Conservation (phyloP, 805 yeast species). For the Wickerhamomyces ciferrii region DNA sequence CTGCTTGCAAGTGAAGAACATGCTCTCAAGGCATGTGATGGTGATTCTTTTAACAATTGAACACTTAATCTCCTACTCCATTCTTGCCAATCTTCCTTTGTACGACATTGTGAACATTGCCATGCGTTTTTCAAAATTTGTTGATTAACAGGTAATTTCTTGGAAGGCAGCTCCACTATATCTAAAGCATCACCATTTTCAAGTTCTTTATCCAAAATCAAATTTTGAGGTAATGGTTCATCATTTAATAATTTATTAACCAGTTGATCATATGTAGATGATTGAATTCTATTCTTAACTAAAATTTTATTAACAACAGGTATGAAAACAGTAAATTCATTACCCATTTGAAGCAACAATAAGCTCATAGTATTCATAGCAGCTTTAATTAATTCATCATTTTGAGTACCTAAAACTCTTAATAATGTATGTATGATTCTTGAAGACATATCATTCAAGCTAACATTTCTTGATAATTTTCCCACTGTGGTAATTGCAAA, state of each 20-base stretch:
- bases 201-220: conserved; percentile 62
- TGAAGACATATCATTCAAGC: conserved; percentile 82
- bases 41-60: conserved; percentile 84
- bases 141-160: conserved; percentile 69
- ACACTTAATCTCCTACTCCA: conserved; percentile 89
- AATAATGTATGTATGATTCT: conserved; percentile 83
- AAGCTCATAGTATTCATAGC: conserved; percentile 79
- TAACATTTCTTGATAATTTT: conserved; percentile 65
- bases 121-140: conserved; percentile 71
- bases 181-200: conserved; percentile 25
- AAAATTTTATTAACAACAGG: conserved; percentile 73
- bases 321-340: conserved; percentile 79
- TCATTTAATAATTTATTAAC: conserved; percentile 74
- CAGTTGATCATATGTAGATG: conserved; percentile 73
- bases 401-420: conserved; percentile 48
- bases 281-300: conserved; percentile 58
- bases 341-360: conserved; percentile 73
- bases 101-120: conserved; percentile 86
- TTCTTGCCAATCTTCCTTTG: conserved; percentile 96
- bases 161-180: conserved; percentile 64
- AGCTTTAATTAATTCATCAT: conserved; percentile 57
- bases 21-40: conserved; percentile 90
- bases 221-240: conserved; percentile 79
- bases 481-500: conserved; percentile 84
- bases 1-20: conserved; percentile 87